Conservation (phyloP, 345 rosid genomes). For the Tarenaya hassleriana region DNA sequence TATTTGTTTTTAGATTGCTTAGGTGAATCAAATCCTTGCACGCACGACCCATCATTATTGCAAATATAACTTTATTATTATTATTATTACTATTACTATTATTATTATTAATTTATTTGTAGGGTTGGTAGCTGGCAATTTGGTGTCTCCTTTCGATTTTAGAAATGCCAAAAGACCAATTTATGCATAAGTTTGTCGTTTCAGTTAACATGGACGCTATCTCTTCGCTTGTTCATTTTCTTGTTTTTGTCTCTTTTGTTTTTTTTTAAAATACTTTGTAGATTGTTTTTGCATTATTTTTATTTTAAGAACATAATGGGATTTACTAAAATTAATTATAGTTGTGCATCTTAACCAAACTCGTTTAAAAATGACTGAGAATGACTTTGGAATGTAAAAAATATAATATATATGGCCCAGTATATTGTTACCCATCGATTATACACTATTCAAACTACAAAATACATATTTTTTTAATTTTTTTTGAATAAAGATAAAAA, state of each 20-base stretch:
- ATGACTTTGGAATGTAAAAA: too few species aligned
- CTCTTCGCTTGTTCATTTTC: not conserved
- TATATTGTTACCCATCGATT: too few species aligned
- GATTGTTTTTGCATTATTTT: too few species aligned
- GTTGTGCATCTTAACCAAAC: too few species aligned
- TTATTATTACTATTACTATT: conserved; percentile 6
- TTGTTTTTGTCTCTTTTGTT: not conserved
- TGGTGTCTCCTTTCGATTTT: conserved; percentile 13
- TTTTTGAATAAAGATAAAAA: too few species aligned
- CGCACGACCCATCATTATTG: conserved; percentile 31
- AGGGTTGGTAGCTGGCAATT: conserved; percentile 32
- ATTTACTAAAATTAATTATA: too few species aligned
- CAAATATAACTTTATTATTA: conserved; percentile 18
- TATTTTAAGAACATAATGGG: too few species aligned
- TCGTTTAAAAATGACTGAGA: too few species aligned
- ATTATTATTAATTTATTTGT: conserved; percentile 21
- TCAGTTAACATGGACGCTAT: conserved; percentile 25
- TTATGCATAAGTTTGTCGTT: conserved; percentile 21
- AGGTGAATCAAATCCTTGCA: conserved; percentile 25
- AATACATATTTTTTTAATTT: too few species aligned
- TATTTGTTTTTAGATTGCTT: not conserved
- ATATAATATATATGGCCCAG: too few species aligned
- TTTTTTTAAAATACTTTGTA: too few species aligned
- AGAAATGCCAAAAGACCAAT: conserved; percentile 16
- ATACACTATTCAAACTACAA: too few species aligned